Percentiles rank a stretch among this genome's conserved stretches.
phyloP scores from a whole-genome alignment of 805 yeast genomes.

The Saccharomycopsis oosterbeekiorum region DNA sequence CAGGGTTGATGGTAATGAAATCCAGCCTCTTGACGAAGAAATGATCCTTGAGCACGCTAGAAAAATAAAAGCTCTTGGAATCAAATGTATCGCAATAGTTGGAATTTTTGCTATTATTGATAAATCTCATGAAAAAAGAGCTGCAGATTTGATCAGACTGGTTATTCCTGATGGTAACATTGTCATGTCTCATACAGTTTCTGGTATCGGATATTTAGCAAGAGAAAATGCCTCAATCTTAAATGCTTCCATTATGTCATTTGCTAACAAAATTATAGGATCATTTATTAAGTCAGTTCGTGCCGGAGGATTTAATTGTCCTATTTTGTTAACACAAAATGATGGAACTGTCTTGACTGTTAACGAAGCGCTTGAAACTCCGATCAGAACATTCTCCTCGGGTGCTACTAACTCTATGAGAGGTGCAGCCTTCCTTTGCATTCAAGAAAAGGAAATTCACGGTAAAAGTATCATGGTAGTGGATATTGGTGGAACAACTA shows the following conservation, averaged over 20 bases:
- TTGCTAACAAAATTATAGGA: conserved; percentile 33
- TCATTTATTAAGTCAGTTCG: conserved; percentile 32
- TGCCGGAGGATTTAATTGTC: conserved; percentile 29
- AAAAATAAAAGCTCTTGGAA: conserved; percentile 26
- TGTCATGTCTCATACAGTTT: conserved; percentile 32
- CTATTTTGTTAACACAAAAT: conserved; percentile 36
- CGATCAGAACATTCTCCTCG: conserved; percentile 39
- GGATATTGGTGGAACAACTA: conserved; percentile 43
- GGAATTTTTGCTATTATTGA: conserved; percentile 35
- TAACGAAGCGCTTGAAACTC: conserved; percentile 30
- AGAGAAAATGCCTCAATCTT: conserved; percentile 40
- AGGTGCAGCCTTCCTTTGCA: conserved; percentile 36
- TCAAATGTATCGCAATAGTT: conserved; percentile 31
- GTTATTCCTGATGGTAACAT: conserved; percentile 29
- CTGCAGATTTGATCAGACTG: conserved; percentile 26
- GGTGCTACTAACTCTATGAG: conserved; percentile 42
- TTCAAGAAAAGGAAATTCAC: conserved; percentile 18
- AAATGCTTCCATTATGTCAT: conserved; percentile 35
- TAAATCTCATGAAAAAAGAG: conserved; percentile 30
- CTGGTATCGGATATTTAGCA: conserved; percentile 36
- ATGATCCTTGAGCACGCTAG: conserved; percentile 25
- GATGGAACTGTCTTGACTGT: conserved; percentile 38
- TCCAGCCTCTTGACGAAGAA: conserved; percentile 26
- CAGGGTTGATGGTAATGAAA: conserved; percentile 34
- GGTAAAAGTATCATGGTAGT: conserved; percentile 30